These are phyloP conservation scores for Helianthus annuus DNA, from an alignment of 129 eudicot genomes.

Conservation along the genomic window DNA sequence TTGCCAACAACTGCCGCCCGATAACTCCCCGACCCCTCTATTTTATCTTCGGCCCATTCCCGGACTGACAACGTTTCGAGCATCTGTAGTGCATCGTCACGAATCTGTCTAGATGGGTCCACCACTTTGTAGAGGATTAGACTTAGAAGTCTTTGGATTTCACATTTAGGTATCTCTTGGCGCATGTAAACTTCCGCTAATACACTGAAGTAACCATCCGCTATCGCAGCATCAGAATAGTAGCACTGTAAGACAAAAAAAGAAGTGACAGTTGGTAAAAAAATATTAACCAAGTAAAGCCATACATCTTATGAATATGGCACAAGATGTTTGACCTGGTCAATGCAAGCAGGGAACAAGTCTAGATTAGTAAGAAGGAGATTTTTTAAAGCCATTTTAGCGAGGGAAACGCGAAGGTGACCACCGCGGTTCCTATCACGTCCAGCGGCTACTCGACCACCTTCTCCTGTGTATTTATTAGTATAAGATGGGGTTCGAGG, in stretches of 20 bases:
- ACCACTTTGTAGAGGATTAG: constrained; percentile 96
- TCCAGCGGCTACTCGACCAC: constrained; percentile 75
- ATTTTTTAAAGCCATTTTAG: constrained; percentile 93
- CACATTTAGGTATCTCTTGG: constrained; percentile 98
- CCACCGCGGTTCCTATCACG: constrained; percentile 96
- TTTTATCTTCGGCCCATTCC: constrained; percentile 96
- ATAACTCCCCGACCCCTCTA: constrained; percentile 83
- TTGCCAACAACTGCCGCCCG: constrained; percentile 99
- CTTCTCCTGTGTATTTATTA: constrained; percentile 73
- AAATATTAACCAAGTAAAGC: constrained; percentile 10
- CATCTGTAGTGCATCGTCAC: constrained; percentile 99
- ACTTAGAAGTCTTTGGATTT: constrained; percentile 89
- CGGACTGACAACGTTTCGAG: constrained; percentile 96
- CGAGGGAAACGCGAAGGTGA: constrained; percentile 86
- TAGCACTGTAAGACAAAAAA: constrained; percentile 65
- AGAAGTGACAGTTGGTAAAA: constrained; percentile 6
- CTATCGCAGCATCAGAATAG: constrained; percentile 91
- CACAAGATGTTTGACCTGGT: constrained; percentile 64
- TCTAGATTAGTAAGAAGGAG: constrained; percentile 96
- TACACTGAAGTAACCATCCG: constrained; percentile 99
- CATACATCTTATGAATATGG: not conserved
- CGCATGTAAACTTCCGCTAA: constrained; percentile 99
- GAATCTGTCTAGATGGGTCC: constrained; percentile 96
- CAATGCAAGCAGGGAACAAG: constrained; percentile 98
- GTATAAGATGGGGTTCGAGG: constrained; percentile 98